phyloP scores from a whole-genome alignment of 495 filamentous ascomycete species.

The Podospora didyma region DNA sequence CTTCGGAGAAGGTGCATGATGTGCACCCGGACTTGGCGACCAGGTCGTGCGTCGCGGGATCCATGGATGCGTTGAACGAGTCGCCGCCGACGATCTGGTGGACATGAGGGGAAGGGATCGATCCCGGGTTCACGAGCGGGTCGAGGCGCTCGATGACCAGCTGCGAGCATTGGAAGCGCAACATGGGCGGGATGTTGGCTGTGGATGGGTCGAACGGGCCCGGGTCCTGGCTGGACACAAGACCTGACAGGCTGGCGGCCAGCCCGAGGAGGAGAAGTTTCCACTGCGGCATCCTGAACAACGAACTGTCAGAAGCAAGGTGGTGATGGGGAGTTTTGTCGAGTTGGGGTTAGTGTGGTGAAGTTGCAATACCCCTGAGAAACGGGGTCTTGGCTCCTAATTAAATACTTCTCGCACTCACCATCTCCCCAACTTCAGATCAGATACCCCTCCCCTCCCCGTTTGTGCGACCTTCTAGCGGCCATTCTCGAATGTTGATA shows the following conservation, averaged over 20 bases:
- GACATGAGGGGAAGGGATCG: conserved; percentile 47
- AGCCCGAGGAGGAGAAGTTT: conserved; percentile 1
- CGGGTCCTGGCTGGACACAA: conserved; percentile 11
- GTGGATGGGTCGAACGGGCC: conserved; percentile 16
- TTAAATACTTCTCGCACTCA: not conserved
- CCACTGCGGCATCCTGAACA: conserved; percentile 9
- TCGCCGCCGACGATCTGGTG: conserved; percentile 66
- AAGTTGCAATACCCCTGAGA: too few relatives aligned
- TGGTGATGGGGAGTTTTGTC: not conserved
- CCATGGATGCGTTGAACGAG: conserved; percentile 61
- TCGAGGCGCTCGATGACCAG: conserved; percentile 52
- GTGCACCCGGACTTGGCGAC: conserved; percentile 32
- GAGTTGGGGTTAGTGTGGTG: too few relatives aligned
- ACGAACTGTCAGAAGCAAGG: not conserved
- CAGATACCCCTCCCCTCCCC: not conserved
- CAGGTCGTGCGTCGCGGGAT: conserved; percentile 27
- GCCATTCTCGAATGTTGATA: conserved; percentile 9
- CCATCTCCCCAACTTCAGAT: not conserved
- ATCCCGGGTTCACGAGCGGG: conserved; percentile 33
- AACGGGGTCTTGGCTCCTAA: too few relatives aligned
- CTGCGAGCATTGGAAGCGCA: conserved; percentile 34
- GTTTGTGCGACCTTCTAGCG: conserved; percentile 2
- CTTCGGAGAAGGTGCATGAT: conserved; percentile 32
- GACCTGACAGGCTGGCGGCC: conserved; percentile 4
- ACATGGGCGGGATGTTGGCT: conserved; percentile 8